Conservation (phyloP, 2,329 filamentous ascomycete species). For the Neofusicoccum umdonicola region DNA sequence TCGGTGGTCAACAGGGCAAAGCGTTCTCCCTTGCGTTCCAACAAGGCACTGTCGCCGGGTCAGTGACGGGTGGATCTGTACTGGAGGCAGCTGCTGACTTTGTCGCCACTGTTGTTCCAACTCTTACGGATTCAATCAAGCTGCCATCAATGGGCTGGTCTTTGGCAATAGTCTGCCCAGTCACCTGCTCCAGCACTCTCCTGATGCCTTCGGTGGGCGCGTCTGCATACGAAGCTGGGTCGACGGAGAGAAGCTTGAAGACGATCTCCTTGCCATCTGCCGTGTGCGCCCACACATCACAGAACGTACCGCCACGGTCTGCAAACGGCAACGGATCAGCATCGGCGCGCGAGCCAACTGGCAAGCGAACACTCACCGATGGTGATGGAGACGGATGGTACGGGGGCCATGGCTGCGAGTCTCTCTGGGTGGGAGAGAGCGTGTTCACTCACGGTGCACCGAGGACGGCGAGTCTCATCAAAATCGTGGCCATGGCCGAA, state of each 20-base stretch:
- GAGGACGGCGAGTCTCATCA: too few relatives aligned
- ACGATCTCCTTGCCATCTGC: conserved; percentile 21
- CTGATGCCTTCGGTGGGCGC: conserved; percentile 35
- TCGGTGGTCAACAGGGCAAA: conserved; percentile 24
- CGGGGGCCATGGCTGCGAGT: background rate
- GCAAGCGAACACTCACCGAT: background rate
- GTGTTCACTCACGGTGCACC: too few relatives aligned
- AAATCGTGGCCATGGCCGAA: too few relatives aligned
- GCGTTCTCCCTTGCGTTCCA: conserved; percentile 22
- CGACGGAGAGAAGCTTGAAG: conserved; percentile 30
- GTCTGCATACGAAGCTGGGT: conserved; percentile 31
- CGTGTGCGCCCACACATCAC: conserved; percentile 15
- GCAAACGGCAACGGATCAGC: background rate
- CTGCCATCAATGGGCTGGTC: conserved; percentile 24
- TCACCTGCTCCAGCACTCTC: conserved; percentile 26
- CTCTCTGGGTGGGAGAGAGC: background rate
- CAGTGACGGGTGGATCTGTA: background rate
- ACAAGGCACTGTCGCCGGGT: conserved; percentile 25
- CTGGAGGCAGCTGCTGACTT: conserved; percentile 3
- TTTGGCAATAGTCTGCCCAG: conserved; percentile 22
- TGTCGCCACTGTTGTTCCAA: conserved; percentile 28
- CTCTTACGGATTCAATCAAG: conserved; percentile 23
- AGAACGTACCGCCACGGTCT: conserved; percentile 17
- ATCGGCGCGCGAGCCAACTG: too few relatives aligned
- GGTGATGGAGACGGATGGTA: conserved; percentile 9